phyloP scores from a whole-genome alignment of 305 asterid species.

The Fraxinus nigra region DNA sequence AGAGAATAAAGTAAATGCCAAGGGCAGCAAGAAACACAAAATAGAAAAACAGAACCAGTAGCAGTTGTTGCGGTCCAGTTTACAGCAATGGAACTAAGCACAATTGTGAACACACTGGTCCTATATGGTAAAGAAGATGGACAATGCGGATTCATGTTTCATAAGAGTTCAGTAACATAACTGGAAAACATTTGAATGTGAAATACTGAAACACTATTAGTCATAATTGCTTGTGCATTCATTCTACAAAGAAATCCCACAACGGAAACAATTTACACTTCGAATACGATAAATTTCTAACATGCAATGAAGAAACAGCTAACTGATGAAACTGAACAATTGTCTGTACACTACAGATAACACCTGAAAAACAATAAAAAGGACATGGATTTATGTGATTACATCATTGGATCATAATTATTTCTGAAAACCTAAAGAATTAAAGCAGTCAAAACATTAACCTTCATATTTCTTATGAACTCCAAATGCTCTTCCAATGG shows the following conservation, averaged over 20 bases:
- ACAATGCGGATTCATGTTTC: background rate
- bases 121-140: background rate
- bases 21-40: background rate
- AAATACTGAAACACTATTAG: background rate
- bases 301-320: slow-evolving; percentile 19
- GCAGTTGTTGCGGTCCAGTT: background rate
- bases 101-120: background rate
- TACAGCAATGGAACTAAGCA: background rate
- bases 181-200: background rate
- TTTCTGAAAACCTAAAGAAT: slow-evolving; percentile 8
- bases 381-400: slow-evolving; percentile 15
- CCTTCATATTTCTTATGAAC: slow-evolving; percentile 46
- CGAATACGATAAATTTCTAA: background rate
- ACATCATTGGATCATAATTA: slow-evolving; percentile 18
- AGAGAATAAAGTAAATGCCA: background rate
- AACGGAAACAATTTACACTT: background rate
- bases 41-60: background rate
- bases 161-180: background rate
- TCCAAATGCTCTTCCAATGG: slow-evolving; percentile 62
- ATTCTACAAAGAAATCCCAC: background rate
- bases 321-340: slow-evolving; percentile 14
- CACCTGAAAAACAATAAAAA: background rate
- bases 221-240: background rate
- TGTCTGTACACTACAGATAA: slow-evolving; percentile 25
- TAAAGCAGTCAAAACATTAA: background rate